Conservation (phyloP, 2,329 filamentous ascomycete genomes). For the Periglandula ipomoeae region DNA sequence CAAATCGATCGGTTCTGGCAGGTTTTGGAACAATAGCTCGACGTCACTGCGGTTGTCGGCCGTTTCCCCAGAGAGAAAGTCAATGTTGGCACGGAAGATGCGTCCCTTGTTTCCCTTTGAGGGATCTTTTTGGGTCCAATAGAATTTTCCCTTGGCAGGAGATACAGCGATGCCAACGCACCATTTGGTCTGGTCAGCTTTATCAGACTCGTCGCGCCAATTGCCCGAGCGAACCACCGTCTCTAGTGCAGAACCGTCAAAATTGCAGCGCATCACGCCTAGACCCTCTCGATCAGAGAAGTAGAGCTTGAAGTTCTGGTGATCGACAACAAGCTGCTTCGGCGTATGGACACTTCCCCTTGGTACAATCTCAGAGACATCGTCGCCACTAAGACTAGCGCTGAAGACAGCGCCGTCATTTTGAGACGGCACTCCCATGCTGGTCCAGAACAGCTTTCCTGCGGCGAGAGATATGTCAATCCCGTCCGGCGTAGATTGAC, state of each 20-base stretch:
- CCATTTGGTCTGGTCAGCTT: constrained; percentile 31
- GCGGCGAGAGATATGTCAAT: constrained; percentile 26
- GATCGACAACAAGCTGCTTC: constrained; percentile 30
- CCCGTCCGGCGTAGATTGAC: constrained; percentile 32
- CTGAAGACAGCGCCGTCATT: constrained; percentile 34
- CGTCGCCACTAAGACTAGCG: constrained; percentile 38
- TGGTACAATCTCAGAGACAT: constrained; percentile 33
- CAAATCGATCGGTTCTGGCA: constrained; percentile 50
- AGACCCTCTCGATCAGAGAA: constrained; percentile 36
- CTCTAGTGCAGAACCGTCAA: constrained; percentile 30
- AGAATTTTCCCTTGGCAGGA: constrained; percentile 33
- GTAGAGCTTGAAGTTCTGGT: constrained; percentile 25
- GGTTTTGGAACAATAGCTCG: constrained; percentile 28
- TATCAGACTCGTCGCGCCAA: constrained; percentile 12
- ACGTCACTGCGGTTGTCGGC: constrained; percentile 30
- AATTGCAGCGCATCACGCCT: constrained; percentile 27
- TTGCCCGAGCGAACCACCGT: constrained; percentile 29
- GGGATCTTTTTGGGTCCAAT: constrained; percentile 52
- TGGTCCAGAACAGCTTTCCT: constrained; percentile 38
- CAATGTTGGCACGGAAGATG: constrained; percentile 41
- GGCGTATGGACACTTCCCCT: constrained; percentile 38
- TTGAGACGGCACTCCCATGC: constrained; percentile 32
- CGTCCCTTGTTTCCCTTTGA: constrained; percentile 40
- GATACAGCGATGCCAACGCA: constrained; percentile 47
- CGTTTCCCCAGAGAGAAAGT: constrained; percentile 24